A percentile compares a stretch with the other conserved stretches of the same genome.
These are phyloP conservation scores for Glycine tomentella DNA, from an alignment of 306 rosid genomes.

Conservation along the genomic window DNA sequence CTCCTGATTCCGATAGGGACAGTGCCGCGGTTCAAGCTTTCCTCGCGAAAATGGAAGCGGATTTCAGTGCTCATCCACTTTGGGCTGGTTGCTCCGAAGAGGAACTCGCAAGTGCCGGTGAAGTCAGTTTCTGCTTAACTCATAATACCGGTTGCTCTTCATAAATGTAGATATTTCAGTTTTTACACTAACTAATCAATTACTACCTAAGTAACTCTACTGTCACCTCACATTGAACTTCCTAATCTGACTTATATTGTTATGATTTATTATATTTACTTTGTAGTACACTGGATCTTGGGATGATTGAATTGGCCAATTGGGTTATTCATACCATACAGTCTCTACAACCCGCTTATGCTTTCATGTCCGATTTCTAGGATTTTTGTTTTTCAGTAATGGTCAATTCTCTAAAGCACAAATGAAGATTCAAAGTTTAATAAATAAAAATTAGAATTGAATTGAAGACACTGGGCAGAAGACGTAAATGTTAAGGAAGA, in stretches of 20 bases:
- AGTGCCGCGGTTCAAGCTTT: slow-evolving; percentile 82
- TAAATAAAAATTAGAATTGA: not conserved
- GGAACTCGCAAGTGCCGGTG: slow-evolving; percentile 97
- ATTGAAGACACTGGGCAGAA: not conserved
- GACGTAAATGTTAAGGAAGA: slow-evolving; percentile 9
- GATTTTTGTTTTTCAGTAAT: slow-evolving; percentile 13
- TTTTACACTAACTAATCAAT: not conserved
- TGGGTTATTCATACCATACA: not conserved
- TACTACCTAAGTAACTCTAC: slow-evolving; percentile 6
- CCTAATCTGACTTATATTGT: not conserved
- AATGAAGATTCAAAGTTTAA: not conserved
- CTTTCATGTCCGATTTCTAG: not conserved
- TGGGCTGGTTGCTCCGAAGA: slow-evolving; percentile 97
- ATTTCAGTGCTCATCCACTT: slow-evolving; percentile 94
- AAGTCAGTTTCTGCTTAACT: slow-evolving; percentile 64
- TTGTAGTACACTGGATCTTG: slow-evolving; percentile 28
- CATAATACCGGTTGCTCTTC: not conserved
- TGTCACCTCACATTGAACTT: slow-evolving; percentile 24
- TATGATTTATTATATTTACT: not conserved
- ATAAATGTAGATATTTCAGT: not conserved
- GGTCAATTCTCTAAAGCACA: not conserved
- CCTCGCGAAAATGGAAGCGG: slow-evolving; percentile 84
- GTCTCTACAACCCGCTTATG: not conserved
- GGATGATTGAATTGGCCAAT: slow-evolving; percentile 34
- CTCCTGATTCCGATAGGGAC: slow-evolving; percentile 90